phyloP scores from a whole-genome alignment of 1,284 basidiomycete genomes.

The Rhodotorula sp. region DNA sequence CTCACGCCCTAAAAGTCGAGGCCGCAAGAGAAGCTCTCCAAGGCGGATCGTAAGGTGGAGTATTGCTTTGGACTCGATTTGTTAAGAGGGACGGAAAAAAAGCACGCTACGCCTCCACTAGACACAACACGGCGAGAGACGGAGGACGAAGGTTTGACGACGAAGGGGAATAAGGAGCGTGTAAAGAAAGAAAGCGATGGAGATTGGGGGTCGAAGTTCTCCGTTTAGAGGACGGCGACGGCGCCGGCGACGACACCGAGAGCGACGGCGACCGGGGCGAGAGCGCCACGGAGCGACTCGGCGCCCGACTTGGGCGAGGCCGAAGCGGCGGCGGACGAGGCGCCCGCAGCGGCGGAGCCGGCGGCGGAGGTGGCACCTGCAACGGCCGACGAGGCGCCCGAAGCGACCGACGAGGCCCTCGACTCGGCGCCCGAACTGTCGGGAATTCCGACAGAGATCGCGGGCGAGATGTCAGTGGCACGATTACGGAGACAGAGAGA shows the following conservation, averaged over 20 bases:
- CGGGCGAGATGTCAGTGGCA: too few species aligned
- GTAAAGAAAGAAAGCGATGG: not conserved
- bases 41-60: too few species aligned
- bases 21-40: not conserved
- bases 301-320: not conserved
- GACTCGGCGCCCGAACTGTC: not conserved
- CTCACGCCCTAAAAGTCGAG: too few species aligned
- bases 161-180: not conserved
- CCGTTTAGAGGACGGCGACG: slow-evolving; percentile 9
- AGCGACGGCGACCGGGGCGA: slow-evolving; percentile 1
- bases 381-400: not conserved
- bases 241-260: slow-evolving; percentile 5
- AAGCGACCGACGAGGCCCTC: not conserved
- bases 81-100: not conserved
- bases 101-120: not conserved
- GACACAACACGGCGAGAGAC: not conserved
- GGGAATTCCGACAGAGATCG: too few species aligned
- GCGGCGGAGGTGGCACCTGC: not conserved
- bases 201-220: not conserved
- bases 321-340: not conserved
- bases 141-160: not conserved
- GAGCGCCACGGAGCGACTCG: not conserved
- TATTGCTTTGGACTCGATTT: too few species aligned
- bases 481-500: too few species aligned
- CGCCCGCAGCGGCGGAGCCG: not conserved